Evolutionary conservation across 768 basidiomycete species (phyloP).

Genomic region (Calocera viscosa): DNA sequence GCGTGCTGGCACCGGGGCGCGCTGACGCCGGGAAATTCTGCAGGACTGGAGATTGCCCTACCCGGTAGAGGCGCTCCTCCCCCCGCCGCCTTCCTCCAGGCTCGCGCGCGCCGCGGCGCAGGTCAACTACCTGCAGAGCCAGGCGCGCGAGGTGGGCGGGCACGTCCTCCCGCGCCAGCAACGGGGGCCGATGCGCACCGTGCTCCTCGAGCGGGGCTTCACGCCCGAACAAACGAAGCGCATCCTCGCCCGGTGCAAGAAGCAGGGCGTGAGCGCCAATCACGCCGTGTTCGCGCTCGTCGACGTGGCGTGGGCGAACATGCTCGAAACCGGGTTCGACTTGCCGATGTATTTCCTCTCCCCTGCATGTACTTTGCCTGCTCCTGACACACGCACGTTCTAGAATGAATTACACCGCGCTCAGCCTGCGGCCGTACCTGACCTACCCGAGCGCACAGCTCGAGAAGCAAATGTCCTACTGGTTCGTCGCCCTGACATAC

Average conservation of each 20-base stretch:
- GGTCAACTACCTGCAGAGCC: neutral
- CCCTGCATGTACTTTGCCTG: neutral
- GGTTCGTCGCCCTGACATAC: conserved; percentile 21
- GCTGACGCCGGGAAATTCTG: neutral
- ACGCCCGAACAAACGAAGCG: conserved; percentile 10
- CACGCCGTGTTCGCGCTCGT: conserved; percentile 18
- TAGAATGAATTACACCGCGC: conserved; percentile 18
- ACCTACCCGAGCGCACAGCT: neutral
- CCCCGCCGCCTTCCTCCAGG: neutral
- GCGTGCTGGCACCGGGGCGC: neutral
- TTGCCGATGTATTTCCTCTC: conserved; percentile 1
- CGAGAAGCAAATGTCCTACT: conserved; percentile 10
- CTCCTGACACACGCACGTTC: conserved; percentile 6
- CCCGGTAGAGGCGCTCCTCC: neutral
- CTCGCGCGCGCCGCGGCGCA: conserved; percentile 1
- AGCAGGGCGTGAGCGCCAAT: conserved; percentile 15
- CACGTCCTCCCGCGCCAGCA: neutral
- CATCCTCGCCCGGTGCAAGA: conserved; percentile 17
- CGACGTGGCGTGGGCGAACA: conserved; percentile 20
- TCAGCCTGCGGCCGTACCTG: conserved; percentile 18
- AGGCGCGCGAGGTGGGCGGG: conserved; percentile 1
- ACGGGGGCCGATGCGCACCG: neutral
- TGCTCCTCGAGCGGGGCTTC: neutral
- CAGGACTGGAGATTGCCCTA: neutral
- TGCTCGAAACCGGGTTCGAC: neutral